Conservation (phyloP, 208 protist species). For the Acanthamoeba healyi region DNA sequence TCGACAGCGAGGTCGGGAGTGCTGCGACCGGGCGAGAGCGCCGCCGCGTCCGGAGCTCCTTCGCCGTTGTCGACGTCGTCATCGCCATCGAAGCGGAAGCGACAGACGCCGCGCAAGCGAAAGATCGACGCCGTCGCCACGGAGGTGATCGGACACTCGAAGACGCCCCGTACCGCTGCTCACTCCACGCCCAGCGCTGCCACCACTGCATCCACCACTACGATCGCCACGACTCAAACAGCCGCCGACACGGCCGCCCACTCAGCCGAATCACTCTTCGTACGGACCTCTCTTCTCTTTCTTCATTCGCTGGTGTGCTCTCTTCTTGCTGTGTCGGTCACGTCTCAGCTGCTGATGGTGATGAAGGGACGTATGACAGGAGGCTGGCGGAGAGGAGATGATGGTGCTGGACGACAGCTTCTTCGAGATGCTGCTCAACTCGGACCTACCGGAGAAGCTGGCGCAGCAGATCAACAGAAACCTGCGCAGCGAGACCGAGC, state of each 20-base stretch:
- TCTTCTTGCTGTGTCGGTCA: no score
- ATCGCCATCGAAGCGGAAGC: constrained; percentile 36
- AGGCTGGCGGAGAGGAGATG: background rate
- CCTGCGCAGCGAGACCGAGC: background rate
- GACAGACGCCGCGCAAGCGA: constrained; percentile 6
- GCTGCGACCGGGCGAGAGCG: background rate
- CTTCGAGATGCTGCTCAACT: constrained; percentile 44
- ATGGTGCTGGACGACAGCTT: constrained; percentile 51
- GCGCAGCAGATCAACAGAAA: constrained; percentile 30
- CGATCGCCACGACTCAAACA: background rate
- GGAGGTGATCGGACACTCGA: background rate
- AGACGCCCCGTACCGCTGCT: background rate
- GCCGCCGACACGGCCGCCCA: background rate
- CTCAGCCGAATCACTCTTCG: background rate
- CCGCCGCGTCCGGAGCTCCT: no score
- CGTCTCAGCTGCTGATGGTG: background rate
- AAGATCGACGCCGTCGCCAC: background rate
- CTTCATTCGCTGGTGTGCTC: no score
- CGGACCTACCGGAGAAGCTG: constrained; percentile 27
- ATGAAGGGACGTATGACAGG: background rate
- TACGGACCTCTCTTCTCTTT: no score
- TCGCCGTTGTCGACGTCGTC: background rate
- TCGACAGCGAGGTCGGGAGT: background rate
- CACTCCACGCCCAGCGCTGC: background rate
- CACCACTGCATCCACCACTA: background rate